Base-by-base conservation (phyloP, 352 stramenopile species). In the Thalassiosira ordinaria region DNA sequence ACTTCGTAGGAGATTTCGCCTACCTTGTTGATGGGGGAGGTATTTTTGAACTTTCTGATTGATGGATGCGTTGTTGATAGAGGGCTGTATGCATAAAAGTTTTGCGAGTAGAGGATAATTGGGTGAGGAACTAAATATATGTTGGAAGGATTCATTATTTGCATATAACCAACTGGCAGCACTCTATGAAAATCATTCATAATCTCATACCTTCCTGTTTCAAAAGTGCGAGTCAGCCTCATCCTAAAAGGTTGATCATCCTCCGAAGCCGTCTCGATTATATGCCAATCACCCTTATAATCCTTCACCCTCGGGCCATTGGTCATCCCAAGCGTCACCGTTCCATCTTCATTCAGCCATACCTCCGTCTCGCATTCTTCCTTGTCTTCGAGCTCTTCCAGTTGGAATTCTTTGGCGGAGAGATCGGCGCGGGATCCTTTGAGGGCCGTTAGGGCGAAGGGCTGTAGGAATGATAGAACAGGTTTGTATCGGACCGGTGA, bases 341-440 rank as follows among this genome's bases (percentile, higher is more conserved):
- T 79, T 1, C 84, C 84, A 72, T 91, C 86, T 9, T 65, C 57
- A 33, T 89, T 88, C 6, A 91, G 68, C 60, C 88, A 83, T 0
- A 91, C 26, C 7, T 85, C 86, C 8, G 86, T 91, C 41, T 81
- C 75, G 22, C 77, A 77, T 39, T 84, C 76, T 27, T 90, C 84
- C 33, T 62, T 74, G 67, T 91, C 86, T 64, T 91, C 86, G 24
- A 91, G 62, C 55, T 91, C 86, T 78, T 91, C 86, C 22, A 91
- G 68, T 71, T 91, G 75, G 39, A 74, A 88, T 31, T 86, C 72
- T 67, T 86, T 82, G 7, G 26, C 18, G n/a, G 63, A 39, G 14
- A 83, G 61, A 39, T 83, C 67, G n/a, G 37, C 46, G 41, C 56
- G 56, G 18, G 55, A 22, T 1, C 5, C 33, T 41, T 8, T 16